These are phyloP conservation scores for Aspergillus arachidicola DNA, from an alignment of 2,329 filamentous ascomycete genomes.

Conservation along the genomic window DNA sequence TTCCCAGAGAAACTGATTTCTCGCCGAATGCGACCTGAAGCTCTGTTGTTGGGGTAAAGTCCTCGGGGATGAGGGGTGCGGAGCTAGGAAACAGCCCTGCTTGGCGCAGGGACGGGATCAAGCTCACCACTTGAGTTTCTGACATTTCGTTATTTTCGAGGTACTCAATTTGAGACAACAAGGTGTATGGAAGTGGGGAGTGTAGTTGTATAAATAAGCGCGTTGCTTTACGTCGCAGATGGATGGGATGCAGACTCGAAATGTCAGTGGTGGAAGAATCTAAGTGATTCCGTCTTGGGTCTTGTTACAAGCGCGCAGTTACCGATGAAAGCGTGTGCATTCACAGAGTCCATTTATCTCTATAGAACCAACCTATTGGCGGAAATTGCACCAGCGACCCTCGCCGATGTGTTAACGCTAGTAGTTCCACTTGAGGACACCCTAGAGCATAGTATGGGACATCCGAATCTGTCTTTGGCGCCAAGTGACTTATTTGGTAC, in stretches of 20 bases:
- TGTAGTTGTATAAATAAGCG: background rate
- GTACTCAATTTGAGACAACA: background rate
- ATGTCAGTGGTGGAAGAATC: background rate
- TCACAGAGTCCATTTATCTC: too few relatives aligned
- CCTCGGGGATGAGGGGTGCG: slow-evolving; percentile 11
- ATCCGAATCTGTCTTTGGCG: too few relatives aligned
- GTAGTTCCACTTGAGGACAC: too few relatives aligned
- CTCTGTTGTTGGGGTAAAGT: slow-evolving; percentile 11
- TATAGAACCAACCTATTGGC: too few relatives aligned
- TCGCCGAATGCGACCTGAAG: slow-evolving; percentile 12
- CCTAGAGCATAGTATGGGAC: too few relatives aligned
- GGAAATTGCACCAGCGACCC: too few relatives aligned
- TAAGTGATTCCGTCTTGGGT: background rate
- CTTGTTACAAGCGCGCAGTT: too few relatives aligned
- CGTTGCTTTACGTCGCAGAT: background rate
- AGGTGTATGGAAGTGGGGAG: background rate
- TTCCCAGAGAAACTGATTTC: slow-evolving; percentile 10
- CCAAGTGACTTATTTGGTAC: too few relatives aligned
- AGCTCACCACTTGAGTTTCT: background rate
- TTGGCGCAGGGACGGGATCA: slow-evolving; percentile 3
- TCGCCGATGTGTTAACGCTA: too few relatives aligned
- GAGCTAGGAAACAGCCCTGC: slow-evolving; percentile 12
- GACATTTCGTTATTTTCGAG: background rate
- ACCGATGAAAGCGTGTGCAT: too few relatives aligned
- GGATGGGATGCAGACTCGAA: background rate